These are phyloP conservation scores for Senna siamea DNA, from an alignment of 306 rosid genomes.

Conservation along the genomic window DNA sequence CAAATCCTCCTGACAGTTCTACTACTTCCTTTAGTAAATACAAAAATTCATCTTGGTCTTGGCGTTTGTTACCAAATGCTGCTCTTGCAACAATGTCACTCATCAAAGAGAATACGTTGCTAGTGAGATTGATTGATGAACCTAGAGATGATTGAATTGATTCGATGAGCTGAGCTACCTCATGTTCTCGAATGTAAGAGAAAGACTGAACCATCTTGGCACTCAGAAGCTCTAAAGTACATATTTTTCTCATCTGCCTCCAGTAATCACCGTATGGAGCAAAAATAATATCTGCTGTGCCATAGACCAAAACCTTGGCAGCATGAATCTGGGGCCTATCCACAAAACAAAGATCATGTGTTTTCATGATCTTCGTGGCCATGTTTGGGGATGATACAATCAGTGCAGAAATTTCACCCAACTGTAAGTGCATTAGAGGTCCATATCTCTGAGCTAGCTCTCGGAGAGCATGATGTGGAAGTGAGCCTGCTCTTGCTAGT, in stretches of 20 bases:
- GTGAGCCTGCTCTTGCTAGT: neutral
- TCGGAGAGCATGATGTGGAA: slow-evolving; percentile 36
- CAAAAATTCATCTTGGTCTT: neutral
- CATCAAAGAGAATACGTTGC: neutral
- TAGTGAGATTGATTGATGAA: neutral
- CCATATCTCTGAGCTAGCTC: slow-evolving; percentile 49
- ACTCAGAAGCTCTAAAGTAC: neutral
- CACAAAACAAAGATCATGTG: slow-evolving; percentile 38
- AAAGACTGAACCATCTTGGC: neutral
- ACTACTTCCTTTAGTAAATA: neutral
- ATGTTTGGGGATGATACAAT: slow-evolving; percentile 40
- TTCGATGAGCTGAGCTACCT: neutral
- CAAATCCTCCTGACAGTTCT: neutral
- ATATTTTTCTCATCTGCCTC: slow-evolving; percentile 42
- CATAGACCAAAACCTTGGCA: slow-evolving; percentile 27
- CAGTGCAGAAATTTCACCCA: slow-evolving; percentile 35
- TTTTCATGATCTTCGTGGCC: slow-evolving; percentile 36
- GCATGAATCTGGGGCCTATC: slow-evolving; percentile 28
- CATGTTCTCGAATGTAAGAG: neutral
- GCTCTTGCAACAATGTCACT: neutral
- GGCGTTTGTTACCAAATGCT: neutral
- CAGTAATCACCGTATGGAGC: slow-evolving; percentile 53
- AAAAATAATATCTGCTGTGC: slow-evolving; percentile 29
- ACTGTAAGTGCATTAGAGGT: slow-evolving; percentile 55
- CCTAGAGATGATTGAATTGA: neutral